Percentiles rank a stretch among this genome's conserved stretches.
phyloP scores from a whole-genome alignment of 78 protist genomes.

The Chrysochromulina parva region DNA sequence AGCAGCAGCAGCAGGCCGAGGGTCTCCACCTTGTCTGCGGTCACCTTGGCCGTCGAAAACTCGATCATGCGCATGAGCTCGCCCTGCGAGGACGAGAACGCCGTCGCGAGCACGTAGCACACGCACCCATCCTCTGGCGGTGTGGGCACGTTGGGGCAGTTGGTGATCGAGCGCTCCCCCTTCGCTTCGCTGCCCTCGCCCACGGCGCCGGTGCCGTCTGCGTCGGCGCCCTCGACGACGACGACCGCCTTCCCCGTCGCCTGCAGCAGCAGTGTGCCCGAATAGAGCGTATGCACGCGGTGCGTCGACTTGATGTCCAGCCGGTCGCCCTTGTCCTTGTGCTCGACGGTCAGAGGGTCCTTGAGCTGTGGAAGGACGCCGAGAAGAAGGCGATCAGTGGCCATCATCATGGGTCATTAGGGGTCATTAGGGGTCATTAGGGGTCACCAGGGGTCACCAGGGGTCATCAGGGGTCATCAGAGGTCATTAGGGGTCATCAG shows the following conservation, averaged over 20 bases:
- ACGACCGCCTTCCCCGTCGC: neutral
- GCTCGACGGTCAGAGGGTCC: neutral
- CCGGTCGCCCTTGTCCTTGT: neutral
- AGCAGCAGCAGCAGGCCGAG: slow-evolving; percentile 33
- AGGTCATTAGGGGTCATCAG: too few relatives aligned
- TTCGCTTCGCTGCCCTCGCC: neutral
- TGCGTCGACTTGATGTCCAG: neutral
- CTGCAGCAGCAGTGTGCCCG: slow-evolving; percentile 5
- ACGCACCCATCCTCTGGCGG: slow-evolving; percentile 40
- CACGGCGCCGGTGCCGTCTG: slow-evolving; percentile 26
- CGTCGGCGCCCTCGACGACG: neutral
- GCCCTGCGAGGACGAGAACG: slow-evolving; percentile 72
- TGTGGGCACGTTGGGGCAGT: neutral
- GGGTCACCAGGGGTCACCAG: too few relatives aligned
- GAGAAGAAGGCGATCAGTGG: too few relatives aligned
- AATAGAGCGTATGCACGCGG: neutral
- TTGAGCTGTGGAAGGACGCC: neutral
- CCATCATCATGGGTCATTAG: too few relatives aligned
- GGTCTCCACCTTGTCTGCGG: slow-evolving; percentile 40
- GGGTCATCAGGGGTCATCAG: too few relatives aligned
- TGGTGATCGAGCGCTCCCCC: neutral
- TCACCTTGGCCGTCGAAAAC: slow-evolving; percentile 19
- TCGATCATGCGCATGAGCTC: slow-evolving; percentile 61
- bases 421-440: too few relatives aligned
- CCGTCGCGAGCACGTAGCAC: slow-evolving; percentile 85